Evolutionary conservation across 2,329 filamentous ascomycete genomes (phyloP).

Genomic region (Xylaria sp.): DNA sequence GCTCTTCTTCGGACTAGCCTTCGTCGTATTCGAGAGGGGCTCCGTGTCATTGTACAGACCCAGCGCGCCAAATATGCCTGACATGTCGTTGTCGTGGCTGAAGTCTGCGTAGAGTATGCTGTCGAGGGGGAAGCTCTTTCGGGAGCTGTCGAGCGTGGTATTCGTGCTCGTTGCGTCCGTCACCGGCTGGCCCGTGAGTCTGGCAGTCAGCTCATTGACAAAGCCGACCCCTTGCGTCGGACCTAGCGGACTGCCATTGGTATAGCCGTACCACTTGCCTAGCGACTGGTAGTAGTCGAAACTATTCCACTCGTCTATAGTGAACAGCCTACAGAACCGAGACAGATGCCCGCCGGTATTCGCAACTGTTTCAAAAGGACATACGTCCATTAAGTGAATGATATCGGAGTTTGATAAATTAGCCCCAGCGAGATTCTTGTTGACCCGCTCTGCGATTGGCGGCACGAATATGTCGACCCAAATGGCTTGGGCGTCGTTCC

Average conservation of each 20-base stretch:
- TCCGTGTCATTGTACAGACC: constrained; percentile 78
- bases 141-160: constrained; percentile 75
- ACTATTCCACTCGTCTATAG: constrained; percentile 74
- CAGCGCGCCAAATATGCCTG: constrained; percentile 77
- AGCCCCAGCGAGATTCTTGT: constrained; percentile 73
- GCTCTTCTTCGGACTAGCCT: constrained; percentile 62
- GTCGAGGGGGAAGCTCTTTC: constrained; percentile 78
- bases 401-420: constrained; percentile 72
- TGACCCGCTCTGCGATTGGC: constrained; percentile 75
- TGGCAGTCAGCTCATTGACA: constrained; percentile 86
- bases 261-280: constrained; percentile 86
- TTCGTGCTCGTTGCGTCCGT: constrained; percentile 81
- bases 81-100: constrained; percentile 91
- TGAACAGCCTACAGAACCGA: constrained; percentile 81
- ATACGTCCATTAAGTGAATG: constrained; percentile 86
- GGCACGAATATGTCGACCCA: constrained; percentile 75
- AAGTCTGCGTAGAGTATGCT: constrained; percentile 84
- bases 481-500: constrained; percentile 60
- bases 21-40: constrained; percentile 62
- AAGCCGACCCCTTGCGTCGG: constrained; percentile 89
- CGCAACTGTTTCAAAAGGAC: constrained; percentile 84
- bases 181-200: constrained; percentile 77
- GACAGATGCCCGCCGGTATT: constrained; percentile 67
- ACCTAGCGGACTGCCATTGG: constrained; percentile 79
- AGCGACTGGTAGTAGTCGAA: constrained; percentile 87